phyloP scores from a whole-genome alignment of 345 rosid species.

The Rhodomyrtus tomentosa region DNA sequence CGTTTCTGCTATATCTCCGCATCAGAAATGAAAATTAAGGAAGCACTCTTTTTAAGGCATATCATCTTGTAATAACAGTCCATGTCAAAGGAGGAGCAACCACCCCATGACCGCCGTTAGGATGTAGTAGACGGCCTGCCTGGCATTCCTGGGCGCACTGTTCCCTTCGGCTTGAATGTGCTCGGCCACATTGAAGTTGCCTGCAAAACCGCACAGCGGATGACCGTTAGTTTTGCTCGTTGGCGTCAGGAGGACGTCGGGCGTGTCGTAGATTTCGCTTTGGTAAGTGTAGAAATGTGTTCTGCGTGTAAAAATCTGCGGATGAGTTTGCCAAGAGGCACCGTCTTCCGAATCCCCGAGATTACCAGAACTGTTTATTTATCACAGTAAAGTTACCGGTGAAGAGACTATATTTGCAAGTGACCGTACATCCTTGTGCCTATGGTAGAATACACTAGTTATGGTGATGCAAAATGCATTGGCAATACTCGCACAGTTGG shows the following conservation, averaged over 20 bases:
- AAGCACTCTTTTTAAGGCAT: neutral
- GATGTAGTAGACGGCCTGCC: constrained; percentile 16
- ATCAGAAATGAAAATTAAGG: neutral
- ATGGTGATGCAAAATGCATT: neutral
- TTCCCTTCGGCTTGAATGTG: constrained; percentile 41
- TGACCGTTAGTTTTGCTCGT: neutral
- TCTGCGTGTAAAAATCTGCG: neutral
- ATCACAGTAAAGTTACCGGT: neutral
- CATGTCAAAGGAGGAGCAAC: neutral
- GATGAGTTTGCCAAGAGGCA: neutral
- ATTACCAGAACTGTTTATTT: neutral
- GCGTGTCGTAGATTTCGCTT: neutral
- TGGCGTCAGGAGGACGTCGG: neutral
- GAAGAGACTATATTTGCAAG: neutral
- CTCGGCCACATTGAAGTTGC: constrained; percentile 54
- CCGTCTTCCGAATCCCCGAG: neutral
- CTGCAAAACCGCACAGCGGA: constrained; percentile 14
- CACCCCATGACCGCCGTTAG: constrained; percentile 19
- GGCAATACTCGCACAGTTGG: neutral
- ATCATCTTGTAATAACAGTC: neutral
- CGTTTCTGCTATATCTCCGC: neutral
- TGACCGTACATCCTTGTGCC: too few relatives aligned
- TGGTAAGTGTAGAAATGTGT: neutral
- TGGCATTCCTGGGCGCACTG: constrained; percentile 12
- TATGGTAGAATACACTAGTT: neutral